These are phyloP conservation scores for Rhodotorula taiwanensis DNA, from an alignment of 768 basidiomycete genomes.

Conservation along the genomic window DNA sequence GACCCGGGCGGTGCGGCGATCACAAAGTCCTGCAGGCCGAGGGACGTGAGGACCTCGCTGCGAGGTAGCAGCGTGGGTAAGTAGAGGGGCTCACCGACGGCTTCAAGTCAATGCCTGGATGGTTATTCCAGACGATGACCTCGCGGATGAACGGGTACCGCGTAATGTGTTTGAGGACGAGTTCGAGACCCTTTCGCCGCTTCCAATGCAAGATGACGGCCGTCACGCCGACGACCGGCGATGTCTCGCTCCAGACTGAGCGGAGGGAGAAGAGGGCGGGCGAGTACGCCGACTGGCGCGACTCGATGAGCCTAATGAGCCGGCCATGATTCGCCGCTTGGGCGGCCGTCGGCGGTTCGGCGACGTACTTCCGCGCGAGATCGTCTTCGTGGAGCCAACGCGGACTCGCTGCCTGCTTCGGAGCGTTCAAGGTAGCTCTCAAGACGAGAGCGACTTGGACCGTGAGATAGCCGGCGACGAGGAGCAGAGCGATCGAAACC, in stretches of 20 bases:
- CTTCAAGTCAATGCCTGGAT: constrained; percentile 8
- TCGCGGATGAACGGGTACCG: constrained; percentile 36
- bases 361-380: constrained; percentile 10
- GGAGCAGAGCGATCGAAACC: constrained; percentile 5
- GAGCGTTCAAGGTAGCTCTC: constrained; percentile 3
- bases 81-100: neutral
- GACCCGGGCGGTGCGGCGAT: constrained; percentile 9
- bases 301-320: constrained; percentile 8
- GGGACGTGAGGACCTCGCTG: too few relatives aligned
- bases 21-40: constrained; percentile 3
- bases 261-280: neutral
- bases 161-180: constrained; percentile 27
- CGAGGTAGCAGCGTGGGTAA: too few relatives aligned
- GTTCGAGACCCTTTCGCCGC: constrained; percentile 13
- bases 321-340: neutral
- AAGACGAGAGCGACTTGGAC: neutral
- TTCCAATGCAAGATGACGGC: constrained; percentile 30
- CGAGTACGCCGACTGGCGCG: constrained; percentile 6
- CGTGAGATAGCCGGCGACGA: neutral
- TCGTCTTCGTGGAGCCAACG: neutral
- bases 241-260: constrained; percentile 2
- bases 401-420: neutral
- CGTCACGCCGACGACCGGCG: constrained; percentile 20
- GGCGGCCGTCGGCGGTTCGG: neutral
- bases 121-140: constrained; percentile 39